Evolutionary conservation across 148 eudicot species (phyloP).

Genomic region (Rhododendron simsii): DNA sequence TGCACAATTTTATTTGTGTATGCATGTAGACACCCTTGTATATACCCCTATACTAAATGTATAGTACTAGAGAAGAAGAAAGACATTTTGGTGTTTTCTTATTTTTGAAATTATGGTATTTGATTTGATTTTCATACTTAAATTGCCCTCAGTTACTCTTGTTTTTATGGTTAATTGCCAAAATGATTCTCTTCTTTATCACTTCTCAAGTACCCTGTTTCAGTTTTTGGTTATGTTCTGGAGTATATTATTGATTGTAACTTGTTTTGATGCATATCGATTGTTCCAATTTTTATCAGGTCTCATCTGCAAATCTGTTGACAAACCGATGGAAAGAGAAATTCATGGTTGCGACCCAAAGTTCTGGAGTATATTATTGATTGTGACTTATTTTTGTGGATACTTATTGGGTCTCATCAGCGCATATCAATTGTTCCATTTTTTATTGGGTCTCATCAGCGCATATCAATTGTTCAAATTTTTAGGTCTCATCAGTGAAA

Average conservation of each 20-base stretch:
- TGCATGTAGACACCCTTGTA: no score
- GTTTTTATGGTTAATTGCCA: background rate
- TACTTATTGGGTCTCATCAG: no score
- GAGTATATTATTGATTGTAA: background rate
- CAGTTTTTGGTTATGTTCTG: background rate
- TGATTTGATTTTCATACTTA: background rate
- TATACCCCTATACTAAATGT: no score
- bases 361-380: no score
- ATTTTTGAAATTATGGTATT: background rate
- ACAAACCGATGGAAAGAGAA: background rate
- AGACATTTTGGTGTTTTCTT: background rate
- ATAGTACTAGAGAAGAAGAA: background rate
- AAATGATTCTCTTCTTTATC: background rate
- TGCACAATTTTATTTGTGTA: no score
- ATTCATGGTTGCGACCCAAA: no score
- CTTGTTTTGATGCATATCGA: background rate
- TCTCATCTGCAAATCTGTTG: background rate
- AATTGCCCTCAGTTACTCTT: background rate
- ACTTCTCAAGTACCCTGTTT: background rate
- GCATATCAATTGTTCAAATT: no score
- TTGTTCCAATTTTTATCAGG: background rate
- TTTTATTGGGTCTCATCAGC: background rate
- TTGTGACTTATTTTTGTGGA: background rate
- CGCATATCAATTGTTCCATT: background rate
- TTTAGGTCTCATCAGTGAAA: background rate